Conservation (phyloP, 1,284 basidiomycete species). For the Cutaneotrichosporon sp. region DNA sequence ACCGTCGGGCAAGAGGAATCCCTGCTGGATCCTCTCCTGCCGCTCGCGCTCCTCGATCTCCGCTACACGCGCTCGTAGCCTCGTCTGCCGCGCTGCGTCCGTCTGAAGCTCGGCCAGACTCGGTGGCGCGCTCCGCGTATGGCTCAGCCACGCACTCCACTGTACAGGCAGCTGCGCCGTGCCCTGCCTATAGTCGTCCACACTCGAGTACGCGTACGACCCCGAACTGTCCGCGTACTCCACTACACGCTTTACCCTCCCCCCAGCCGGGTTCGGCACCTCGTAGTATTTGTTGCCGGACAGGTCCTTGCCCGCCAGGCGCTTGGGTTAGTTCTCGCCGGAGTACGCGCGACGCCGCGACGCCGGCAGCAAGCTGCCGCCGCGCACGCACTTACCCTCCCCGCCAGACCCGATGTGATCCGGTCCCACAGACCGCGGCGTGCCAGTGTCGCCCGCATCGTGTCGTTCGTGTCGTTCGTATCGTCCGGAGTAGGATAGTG, state of each 20-base stretch:
- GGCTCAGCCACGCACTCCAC: constrained; percentile 34
- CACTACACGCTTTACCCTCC: constrained; percentile 25
- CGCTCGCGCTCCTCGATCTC: constrained; percentile 37
- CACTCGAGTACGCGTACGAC: constrained; percentile 1
- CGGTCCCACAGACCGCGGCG: no score
- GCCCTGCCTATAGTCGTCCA: constrained; percentile 25
- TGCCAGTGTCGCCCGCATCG: no score
- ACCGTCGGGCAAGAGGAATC: constrained; percentile 33
- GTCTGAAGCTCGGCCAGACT: constrained; percentile 29
- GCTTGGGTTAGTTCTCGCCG: constrained; percentile 2
- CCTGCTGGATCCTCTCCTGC: constrained; percentile 42
- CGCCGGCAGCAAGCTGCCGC: no score
- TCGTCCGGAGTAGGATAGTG: no score
- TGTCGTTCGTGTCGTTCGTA: no score
- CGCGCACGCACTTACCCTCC: no score
- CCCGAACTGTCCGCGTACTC: constrained; percentile 27
- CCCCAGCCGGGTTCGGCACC: constrained; percentile 23
- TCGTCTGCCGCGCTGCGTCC: constrained; percentile 25
- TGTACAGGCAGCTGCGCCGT: constrained; percentile 35
- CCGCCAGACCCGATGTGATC: no score
- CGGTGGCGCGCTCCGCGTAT: constrained; percentile 37
- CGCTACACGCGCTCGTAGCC: constrained; percentile 24
- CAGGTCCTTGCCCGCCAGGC: constrained; percentile 20
- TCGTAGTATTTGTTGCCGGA: constrained; percentile 33
- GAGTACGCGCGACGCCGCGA: no score